These are phyloP conservation scores for Exophiala spinifera DNA, from an alignment of 2,329 filamentous ascomycete genomes.

Conservation along the genomic window DNA sequence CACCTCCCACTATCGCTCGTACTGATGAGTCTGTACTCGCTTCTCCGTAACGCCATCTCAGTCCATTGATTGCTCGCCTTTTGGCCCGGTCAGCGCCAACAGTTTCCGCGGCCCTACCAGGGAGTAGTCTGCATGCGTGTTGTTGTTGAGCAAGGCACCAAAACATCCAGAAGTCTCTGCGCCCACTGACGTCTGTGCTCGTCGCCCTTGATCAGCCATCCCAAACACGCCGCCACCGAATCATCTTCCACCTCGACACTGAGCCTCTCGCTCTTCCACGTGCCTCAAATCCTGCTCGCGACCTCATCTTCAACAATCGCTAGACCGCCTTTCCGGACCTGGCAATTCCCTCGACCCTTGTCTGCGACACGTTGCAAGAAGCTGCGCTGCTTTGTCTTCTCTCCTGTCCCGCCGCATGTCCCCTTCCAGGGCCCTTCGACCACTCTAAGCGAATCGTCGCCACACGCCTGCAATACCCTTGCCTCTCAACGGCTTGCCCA, in stretches of 20 bases:
- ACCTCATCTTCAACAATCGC: neutral
- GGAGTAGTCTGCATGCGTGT: neutral
- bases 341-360: neutral
- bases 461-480: conserved; percentile 23
- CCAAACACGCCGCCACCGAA: conserved; percentile 17
- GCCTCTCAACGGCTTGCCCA: conserved; percentile 36
- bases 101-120: neutral
- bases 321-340: conserved; percentile 16
- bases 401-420: conserved; percentile 11
- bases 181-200: neutral
- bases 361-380: conserved; percentile 16
- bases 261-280: conserved; percentile 27
- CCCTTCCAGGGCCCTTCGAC: conserved; percentile 7
- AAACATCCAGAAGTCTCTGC: too few relatives aligned
- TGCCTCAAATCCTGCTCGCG: conserved; percentile 13
- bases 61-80: too few relatives aligned
- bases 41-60: neutral
- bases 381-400: conserved; percentile 12
- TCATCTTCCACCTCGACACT: conserved; percentile 13
- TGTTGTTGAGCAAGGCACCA: too few relatives aligned
- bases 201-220: neutral
- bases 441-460: conserved; percentile 25
- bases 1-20: neutral
- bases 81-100: neutral
- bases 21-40: neutral